Evolutionary conservation across 768 basidiomycete genomes (phyloP).

Genomic region (Coprinellus micaceus): DNA sequence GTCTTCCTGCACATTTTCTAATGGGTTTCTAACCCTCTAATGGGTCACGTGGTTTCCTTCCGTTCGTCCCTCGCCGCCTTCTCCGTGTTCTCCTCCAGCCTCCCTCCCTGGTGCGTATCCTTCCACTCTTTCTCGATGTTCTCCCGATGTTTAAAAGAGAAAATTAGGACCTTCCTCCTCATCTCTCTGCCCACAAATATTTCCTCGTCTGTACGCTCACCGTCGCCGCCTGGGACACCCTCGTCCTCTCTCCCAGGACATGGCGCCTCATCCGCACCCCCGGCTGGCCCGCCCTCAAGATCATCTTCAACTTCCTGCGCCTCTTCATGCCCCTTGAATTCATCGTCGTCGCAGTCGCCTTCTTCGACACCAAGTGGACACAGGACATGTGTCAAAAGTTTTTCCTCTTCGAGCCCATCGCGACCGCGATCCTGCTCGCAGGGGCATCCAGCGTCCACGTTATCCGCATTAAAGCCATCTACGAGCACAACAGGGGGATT

Average conservation of each 20-base stretch:
- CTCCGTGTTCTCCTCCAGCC: too few species aligned
- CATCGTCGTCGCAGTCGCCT: slow-evolving; percentile 73
- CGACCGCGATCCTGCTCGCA: slow-evolving; percentile 77
- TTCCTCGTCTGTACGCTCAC: slow-evolving; percentile 88
- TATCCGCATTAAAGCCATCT: slow-evolving; percentile 77
- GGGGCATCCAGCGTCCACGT: slow-evolving; percentile 68
- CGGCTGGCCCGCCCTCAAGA: slow-evolving; percentile 76
- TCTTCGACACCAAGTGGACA: slow-evolving; percentile 74
- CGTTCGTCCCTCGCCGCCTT: too few species aligned
- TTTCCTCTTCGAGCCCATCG: slow-evolving; percentile 84
- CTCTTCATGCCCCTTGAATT: slow-evolving; percentile 80
- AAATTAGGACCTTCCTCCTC: slow-evolving; percentile 72
- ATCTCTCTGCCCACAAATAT: slow-evolving; percentile 83
- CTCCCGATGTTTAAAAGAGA: too few species aligned
- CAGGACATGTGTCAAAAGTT: slow-evolving; percentile 63
- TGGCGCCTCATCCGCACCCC: slow-evolving; percentile 64
- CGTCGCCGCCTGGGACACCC: slow-evolving; percentile 85
- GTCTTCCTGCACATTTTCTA: too few species aligned
- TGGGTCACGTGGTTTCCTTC: too few species aligned
- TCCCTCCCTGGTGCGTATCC: too few species aligned
- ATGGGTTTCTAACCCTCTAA: too few species aligned
- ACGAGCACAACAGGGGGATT: slow-evolving; percentile 57
- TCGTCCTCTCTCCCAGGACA: slow-evolving; percentile 76
- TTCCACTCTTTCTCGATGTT: too few species aligned
- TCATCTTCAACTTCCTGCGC: slow-evolving; percentile 70